Evolutionary conservation across 129 eudicot species (phyloP).

Genomic region (Centrapalus pauciflorus): DNA sequence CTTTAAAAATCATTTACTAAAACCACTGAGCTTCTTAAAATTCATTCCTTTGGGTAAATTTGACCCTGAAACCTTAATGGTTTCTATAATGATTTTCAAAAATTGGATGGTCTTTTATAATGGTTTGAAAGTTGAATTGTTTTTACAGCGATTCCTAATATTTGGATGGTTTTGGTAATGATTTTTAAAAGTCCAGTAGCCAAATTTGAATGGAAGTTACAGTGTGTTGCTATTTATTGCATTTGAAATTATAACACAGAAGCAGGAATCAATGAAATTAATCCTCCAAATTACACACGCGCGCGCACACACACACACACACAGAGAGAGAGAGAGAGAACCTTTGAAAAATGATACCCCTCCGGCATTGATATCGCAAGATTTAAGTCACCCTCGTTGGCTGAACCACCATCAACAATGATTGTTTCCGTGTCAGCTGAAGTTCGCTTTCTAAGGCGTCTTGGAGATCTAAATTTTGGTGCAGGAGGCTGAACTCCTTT

Average conservation of each 20-base stretch:
- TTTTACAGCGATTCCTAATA: too few species aligned
- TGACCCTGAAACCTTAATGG: too few species aligned
- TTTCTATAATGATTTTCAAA: too few species aligned
- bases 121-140: too few species aligned
- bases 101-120: too few species aligned
- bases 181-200: too few species aligned
- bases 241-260: background rate
- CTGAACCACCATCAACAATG: conserved; percentile 66
- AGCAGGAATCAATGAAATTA: background rate
- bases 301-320: background rate
- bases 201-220: too few species aligned
- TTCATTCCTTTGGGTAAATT: too few species aligned
- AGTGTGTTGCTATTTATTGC: too few species aligned
- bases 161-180: too few species aligned
- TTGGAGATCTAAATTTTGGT: conserved; percentile 52
- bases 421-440: conserved; percentile 59
- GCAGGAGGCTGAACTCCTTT: conserved; percentile 90
- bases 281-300: background rate
- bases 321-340: conserved; percentile 33
- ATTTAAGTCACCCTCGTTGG: conserved; percentile 57
- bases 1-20: too few species aligned
- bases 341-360: conserved; percentile 98
- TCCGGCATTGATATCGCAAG: conserved; percentile 71
- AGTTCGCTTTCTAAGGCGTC: conserved; percentile 79
- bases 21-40: too few species aligned